Evolutionary conservation across 2,329 filamentous ascomycete species (phyloP).

Genomic region (Drechslera avenae): DNA sequence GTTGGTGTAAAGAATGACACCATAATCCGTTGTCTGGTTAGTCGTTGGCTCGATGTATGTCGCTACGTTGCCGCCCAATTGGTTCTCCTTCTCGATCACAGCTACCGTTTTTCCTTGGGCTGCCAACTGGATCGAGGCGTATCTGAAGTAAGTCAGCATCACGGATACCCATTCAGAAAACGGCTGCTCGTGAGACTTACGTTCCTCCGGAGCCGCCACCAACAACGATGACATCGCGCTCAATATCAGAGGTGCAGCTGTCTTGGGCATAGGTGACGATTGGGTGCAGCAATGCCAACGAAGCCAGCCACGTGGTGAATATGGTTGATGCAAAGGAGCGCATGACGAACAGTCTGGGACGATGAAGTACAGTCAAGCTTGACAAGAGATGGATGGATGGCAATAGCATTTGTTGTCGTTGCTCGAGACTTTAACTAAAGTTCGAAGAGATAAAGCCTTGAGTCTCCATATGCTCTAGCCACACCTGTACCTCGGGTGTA

Average conservation of each 20-base stretch:
- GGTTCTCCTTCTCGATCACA: slow-evolving; percentile 3
- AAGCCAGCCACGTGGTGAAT: slow-evolving; percentile 1
- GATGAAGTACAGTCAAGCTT: neutral
- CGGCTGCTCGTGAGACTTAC: neutral
- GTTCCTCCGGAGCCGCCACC: slow-evolving; percentile 4
- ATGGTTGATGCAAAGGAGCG: neutral
- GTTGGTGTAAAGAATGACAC: neutral
- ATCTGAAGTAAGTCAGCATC: neutral
- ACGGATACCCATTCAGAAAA: neutral
- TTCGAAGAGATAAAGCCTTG: neutral
- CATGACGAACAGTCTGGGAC: neutral
- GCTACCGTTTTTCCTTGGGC: slow-evolving; percentile 2
- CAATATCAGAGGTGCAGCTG: neutral
- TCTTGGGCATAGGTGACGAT: neutral
- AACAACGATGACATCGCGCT: slow-evolving; percentile 3
- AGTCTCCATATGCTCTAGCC: neutral
- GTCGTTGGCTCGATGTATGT: slow-evolving; percentile 6
- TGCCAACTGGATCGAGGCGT: slow-evolving; percentile 1
- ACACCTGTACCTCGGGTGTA: neutral
- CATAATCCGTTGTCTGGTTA: slow-evolving; percentile 1
- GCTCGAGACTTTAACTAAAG: neutral
- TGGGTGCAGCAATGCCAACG: neutral
- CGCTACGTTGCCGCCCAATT: slow-evolving; percentile 1
- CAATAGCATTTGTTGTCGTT: neutral
- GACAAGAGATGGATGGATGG: slow-evolving; percentile 1